phyloP scores from a whole-genome alignment of 2,329 filamentous ascomycete species.

The Xylaria sp. region DNA sequence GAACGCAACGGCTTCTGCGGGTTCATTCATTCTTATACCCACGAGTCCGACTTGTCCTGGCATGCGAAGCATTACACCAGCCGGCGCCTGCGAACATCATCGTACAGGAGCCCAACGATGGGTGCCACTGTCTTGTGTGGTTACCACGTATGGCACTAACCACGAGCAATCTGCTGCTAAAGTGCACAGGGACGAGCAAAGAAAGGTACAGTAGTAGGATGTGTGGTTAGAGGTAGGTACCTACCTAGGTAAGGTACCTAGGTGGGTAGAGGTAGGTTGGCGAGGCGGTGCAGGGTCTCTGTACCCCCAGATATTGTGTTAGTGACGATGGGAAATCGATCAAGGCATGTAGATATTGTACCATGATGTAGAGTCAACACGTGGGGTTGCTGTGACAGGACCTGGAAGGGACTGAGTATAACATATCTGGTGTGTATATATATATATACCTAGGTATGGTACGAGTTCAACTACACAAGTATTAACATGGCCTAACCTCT shows the following conservation, averaged over 20 bases:
- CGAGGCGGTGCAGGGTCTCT: too few relatives aligned
- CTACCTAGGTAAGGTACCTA: neutral
- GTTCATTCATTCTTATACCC: neutral
- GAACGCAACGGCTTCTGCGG: neutral
- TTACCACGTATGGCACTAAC: neutral
- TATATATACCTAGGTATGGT: neutral
- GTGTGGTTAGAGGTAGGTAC: too few relatives aligned
- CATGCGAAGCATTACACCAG: neutral
- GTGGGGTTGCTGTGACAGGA: neutral
- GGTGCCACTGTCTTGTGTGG: neutral
- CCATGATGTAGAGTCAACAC: neutral
- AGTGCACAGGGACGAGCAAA: neutral
- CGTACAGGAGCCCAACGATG: neutral
- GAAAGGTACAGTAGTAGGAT: too few relatives aligned
- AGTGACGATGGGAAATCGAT: neutral
- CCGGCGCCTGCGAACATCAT: neutral
- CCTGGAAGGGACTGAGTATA: neutral
- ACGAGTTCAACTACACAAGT: neutral
- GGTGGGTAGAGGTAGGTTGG: too few relatives aligned
- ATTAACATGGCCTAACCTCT: neutral
- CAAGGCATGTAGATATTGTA: neutral
- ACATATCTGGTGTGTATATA: neutral
- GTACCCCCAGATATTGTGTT: neutral
- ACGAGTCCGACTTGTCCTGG: neutral
- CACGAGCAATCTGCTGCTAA: neutral